phyloP scores from a whole-genome alignment of 441 rosid species.

The Jatropha multifida region DNA sequence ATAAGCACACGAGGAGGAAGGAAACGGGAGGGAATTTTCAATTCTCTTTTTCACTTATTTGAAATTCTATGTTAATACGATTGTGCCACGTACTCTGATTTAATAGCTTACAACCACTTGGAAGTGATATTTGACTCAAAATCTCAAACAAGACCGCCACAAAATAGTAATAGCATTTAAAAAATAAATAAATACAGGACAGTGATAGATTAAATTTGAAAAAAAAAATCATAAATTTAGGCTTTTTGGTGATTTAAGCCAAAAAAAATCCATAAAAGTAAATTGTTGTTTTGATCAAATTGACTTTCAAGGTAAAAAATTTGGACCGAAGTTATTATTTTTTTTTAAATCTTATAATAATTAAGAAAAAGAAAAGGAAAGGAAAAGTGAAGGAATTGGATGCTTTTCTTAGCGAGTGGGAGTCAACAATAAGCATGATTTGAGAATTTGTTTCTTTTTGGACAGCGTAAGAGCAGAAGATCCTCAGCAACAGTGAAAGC shows the following conservation, averaged over 20 bases:
- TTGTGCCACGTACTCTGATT: too few species aligned
- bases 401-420: background rate
- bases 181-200: too few species aligned
- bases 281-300: too few species aligned
- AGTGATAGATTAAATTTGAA: too few species aligned
- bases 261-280: too few species aligned
- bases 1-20: slow-evolving; percentile 17
- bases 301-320: background rate
- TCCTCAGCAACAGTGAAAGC: slow-evolving; percentile 21
- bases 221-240: too few species aligned
- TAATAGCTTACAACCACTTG: too few species aligned
- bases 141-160: too few species aligned
- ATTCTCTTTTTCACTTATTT: background rate
- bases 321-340: background rate
- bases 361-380: background rate
- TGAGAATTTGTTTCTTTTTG: slow-evolving; percentile 3
- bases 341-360: background rate
- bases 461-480: background rate
- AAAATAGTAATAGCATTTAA: too few species aligned
- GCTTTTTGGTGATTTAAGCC: too few species aligned
- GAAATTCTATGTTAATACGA: background rate
- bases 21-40: too few species aligned
- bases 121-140: too few species aligned
- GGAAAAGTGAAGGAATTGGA: background rate
- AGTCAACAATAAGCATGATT: slow-evolving; percentile 10